Evolutionary conservation across 768 basidiomycete species (phyloP).

Genomic region (Serendipita vermifera): DNA sequence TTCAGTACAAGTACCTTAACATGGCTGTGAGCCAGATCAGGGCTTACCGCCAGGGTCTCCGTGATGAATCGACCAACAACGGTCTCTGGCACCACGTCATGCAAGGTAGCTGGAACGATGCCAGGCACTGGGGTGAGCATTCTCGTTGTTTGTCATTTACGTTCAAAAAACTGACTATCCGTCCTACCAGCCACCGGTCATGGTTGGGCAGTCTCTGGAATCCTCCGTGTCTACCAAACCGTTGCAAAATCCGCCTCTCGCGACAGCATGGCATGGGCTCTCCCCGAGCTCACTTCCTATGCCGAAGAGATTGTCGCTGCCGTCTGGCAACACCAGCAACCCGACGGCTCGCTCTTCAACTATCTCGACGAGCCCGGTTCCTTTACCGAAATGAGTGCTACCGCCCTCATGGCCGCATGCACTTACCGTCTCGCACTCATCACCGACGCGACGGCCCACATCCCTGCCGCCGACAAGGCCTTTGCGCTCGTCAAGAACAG

Average conservation of each 20-base stretch:
- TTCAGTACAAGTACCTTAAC: neutral
- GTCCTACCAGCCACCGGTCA: slow-evolving; percentile 17
- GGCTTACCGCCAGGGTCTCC: slow-evolving; percentile 19
- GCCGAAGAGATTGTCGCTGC: slow-evolving; percentile 4
- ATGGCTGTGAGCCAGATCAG: slow-evolving; percentile 19
- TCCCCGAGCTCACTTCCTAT: neutral
- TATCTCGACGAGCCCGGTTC: slow-evolving; percentile 13
- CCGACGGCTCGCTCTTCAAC: slow-evolving; percentile 18
- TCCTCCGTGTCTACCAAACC: slow-evolving; percentile 19
- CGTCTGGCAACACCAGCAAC: slow-evolving; percentile 1
- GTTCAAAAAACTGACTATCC: neutral
- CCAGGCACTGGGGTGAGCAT: slow-evolving; percentile 16
- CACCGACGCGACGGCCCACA: neutral
- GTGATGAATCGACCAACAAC: neutral
- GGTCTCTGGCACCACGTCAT: slow-evolving; percentile 20
- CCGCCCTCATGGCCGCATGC: slow-evolving; percentile 10
- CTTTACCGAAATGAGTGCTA: slow-evolving; percentile 9
- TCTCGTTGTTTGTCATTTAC: neutral
- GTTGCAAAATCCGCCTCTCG: slow-evolving; percentile 13
- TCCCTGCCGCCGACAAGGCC: slow-evolving; percentile 1
- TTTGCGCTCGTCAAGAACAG: neutral
- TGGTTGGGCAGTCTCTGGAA: slow-evolving; percentile 22
- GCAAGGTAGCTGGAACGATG: slow-evolving; percentile 14
- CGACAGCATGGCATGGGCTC: slow-evolving; percentile 1
- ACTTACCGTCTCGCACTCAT: slow-evolving; percentile 7